phyloP scores from a whole-genome alignment of 352 stramenopile species.

The Globisporangium emineosum region DNA sequence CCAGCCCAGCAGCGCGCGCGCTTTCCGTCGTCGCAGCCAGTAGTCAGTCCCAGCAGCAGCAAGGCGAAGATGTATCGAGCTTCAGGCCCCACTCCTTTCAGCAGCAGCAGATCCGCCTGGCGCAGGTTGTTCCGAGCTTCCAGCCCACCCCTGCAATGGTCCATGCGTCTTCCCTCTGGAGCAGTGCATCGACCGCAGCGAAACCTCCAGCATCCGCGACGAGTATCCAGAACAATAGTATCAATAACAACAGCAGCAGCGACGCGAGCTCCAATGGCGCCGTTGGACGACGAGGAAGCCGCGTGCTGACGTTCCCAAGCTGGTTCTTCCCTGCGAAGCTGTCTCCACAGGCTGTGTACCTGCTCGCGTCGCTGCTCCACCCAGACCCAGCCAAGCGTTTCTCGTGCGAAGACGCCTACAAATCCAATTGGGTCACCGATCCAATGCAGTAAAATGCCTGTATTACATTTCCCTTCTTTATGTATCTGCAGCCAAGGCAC shows the following conservation, averaged over 20 bases:
- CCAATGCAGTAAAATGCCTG: constrained; percentile 21
- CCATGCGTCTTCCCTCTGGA: constrained; percentile 15
- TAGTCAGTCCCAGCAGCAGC: not conserved
- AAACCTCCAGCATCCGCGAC: constrained; percentile 14
- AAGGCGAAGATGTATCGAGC: not conserved
- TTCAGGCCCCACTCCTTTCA: constrained; percentile 4
- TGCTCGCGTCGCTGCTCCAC: constrained; percentile 81
- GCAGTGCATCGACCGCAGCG: constrained; percentile 7
- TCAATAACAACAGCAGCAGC: constrained; percentile 6
- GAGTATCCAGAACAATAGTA: constrained; percentile 10
- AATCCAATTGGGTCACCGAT: constrained; percentile 64
- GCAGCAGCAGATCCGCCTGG: constrained; percentile 15
- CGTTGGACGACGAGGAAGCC: constrained; percentile 30
- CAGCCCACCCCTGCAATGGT: constrained; percentile 12
- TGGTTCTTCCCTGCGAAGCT: constrained; percentile 86
- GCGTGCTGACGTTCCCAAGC: constrained; percentile 61
- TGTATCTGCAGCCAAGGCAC: constrained; percentile 15
- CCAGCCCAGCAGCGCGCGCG: constrained; percentile 5
- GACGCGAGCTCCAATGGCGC: constrained; percentile 19
- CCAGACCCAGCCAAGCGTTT: constrained; percentile 75
- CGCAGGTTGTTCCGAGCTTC: constrained; percentile 13
- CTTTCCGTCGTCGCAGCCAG: not conserved
- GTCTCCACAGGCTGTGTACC: constrained; percentile 51
- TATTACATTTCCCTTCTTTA: constrained; percentile 23
- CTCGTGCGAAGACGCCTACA: constrained; percentile 82